Base-by-base conservation (phyloP, 2,329 filamentous ascomycete genomes). In the Paecilomyces sp. region DNA sequence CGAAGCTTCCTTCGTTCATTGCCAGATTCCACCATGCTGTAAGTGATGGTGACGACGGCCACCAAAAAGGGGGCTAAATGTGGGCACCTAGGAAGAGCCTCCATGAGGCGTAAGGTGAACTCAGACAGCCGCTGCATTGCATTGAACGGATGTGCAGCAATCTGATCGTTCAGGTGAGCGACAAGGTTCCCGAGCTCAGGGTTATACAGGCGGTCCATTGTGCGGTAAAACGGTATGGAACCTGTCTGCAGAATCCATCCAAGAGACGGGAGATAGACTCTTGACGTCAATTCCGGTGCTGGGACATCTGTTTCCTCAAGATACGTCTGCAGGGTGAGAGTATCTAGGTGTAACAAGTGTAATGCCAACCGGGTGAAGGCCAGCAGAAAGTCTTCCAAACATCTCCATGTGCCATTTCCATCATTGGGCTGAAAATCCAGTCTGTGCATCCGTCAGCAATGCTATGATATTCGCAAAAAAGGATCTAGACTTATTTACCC, bases 271-370 rank as follows among this genome's bases (percentile, higher is more conserved):
- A 78, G 59, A 57, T 77, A 79, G 11, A 58, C 57, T 57, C 67
- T 70, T 7, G 72, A 72, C 54, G 73, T 62, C 28, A 73, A 62
- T 15, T 75, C 72, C 1, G 65, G 61, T 7, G 64, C 59, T 50
- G 66, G 68, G 3, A 64, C 22, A 11, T 74, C 71, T 18, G 66
- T 55, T 13, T 74, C 70, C 4, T 73, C 63, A 13, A 65, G 58
- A 51, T 71, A 59, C 15, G 66, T 62, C 13, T 62, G 63, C 57
- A 80, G 60, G n/a, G 69, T 62, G 28, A 65, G 54, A 18, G 65
- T 72, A 61, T 81, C 79, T 58, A 79, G 64, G 12, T 67, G 66
- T 41, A 79, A 62, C 51, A 81, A 66, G 52, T 77, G 77, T 13
- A 78, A 64, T 3, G 76, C 65, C 41, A 81, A 67, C 25, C 68